Percentiles rank a stretch among this genome's conserved stretches.
Conservation (phyloP, 352 stramenopile species). For the Globisporangium heterothallicum region DNA sequence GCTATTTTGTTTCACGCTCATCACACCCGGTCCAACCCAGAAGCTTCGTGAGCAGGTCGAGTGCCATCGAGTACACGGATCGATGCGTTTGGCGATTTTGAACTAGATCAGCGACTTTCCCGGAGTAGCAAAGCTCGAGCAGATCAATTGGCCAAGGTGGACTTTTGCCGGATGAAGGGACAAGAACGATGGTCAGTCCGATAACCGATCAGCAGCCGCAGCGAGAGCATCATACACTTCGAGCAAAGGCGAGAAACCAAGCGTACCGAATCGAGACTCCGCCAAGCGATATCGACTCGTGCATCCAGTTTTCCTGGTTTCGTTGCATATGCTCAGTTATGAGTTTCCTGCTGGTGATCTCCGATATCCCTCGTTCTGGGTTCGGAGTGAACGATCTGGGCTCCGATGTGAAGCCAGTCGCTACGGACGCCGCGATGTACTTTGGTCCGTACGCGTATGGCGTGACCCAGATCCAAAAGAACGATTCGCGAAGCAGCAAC, state of each 20-base stretch:
- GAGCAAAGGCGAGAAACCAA: neutral
- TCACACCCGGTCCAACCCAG: no score
- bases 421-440: conserved; percentile 17
- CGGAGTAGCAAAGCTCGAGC: neutral
- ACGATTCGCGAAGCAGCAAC: neutral
- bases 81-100: no score
- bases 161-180: neutral
- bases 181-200: neutral
- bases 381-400: conserved; percentile 18
- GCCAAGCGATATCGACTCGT: conserved; percentile 18
- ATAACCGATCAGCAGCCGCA: neutral
- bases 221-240: neutral
- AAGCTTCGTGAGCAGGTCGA: no score
- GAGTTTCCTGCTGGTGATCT: conserved; percentile 25
- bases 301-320: conserved; percentile 22
- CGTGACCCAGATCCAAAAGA: conserved; percentile 20
- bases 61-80: no score
- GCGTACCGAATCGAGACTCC: neutral
- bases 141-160: no score
- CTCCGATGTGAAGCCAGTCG: conserved; percentile 12
- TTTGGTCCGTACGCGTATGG: conserved; percentile 42
- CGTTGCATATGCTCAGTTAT: conserved; percentile 29
- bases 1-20: no score
- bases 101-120: neutral
- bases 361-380: conserved; percentile 47